Percentiles rank a stretch among this genome's conserved stretches.
These are phyloP conservation scores for Tetrapyrgos nigripes DNA, from an alignment of 1,284 basidiomycete genomes.

Conservation along the genomic window DNA sequence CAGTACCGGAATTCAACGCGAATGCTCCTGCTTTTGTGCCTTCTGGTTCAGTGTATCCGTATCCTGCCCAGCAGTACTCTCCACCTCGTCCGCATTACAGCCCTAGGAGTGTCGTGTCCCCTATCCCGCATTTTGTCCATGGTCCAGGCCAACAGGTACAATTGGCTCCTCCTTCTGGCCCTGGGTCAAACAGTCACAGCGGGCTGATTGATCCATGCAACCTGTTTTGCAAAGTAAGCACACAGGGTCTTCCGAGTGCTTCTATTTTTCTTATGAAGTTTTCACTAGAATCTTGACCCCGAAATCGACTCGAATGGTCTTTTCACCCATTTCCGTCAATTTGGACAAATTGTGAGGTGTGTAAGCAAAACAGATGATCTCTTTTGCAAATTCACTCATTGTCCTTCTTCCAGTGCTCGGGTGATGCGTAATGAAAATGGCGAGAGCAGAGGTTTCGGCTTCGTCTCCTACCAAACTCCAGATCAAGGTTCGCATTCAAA, in stretches of 20 bases:
- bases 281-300: constrained; percentile 78
- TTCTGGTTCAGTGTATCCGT: constrained; percentile 45
- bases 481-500: constrained; percentile 68
- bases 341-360: constrained; percentile 87
- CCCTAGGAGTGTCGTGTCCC: constrained; percentile 20
- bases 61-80: constrained; percentile 54
- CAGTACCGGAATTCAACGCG: constrained; percentile 68
- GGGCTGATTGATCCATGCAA: constrained; percentile 93
- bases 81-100: constrained; percentile 52
- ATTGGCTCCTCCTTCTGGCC: constrained; percentile 73
- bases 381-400: not conserved
- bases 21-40: constrained; percentile 80
- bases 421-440: constrained; percentile 92
- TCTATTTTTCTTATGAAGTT: not conserved
- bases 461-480: constrained; percentile 88
- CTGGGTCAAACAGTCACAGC: constrained; percentile 80
- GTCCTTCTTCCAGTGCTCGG: constrained; percentile 65
- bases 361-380: constrained; percentile 12
- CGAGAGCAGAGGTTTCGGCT: constrained; percentile 92
- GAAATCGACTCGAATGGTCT: constrained; percentile 86
- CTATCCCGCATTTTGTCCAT: constrained; percentile 64
- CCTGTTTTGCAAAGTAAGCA: constrained; percentile 81
- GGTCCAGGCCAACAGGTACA: constrained; percentile 92
- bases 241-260: not conserved
- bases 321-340: constrained; percentile 84